Evolutionary conservation across 2,329 filamentous ascomycete species (phyloP).

Genomic region (Trichoderma sp.): DNA sequence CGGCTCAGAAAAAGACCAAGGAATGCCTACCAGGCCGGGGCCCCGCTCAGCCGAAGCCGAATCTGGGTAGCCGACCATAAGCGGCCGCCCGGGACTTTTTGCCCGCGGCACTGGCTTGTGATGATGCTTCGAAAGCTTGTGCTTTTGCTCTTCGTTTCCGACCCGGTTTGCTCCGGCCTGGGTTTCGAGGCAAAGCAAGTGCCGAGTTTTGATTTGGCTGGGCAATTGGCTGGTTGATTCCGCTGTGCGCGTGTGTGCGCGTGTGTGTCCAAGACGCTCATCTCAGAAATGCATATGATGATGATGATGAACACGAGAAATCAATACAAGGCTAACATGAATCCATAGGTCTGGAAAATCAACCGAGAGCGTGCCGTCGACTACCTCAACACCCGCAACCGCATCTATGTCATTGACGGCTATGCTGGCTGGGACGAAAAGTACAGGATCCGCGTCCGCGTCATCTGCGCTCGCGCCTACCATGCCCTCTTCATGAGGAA

Average conservation of each 20-base stretch:
- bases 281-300: not conserved
- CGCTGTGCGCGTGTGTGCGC: not conserved
- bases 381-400: slow-evolving; percentile 98
- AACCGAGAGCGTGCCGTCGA: slow-evolving; percentile 98
- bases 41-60: slow-evolving; percentile 21
- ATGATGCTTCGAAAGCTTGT: not conserved
- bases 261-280: not conserved
- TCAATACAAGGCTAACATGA: slow-evolving; percentile 35
- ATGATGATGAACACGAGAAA: no score
- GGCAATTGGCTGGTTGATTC: not conserved
- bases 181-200: not conserved
- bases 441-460: slow-evolving; percentile 95
- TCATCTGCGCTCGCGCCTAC: slow-evolving; percentile 98
- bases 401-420: slow-evolving; percentile 97
- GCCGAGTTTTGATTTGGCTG: not conserved
- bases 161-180: slow-evolving; percentile 23
- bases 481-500: slow-evolving; percentile 99
- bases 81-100: slow-evolving; percentile 11
- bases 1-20: not conserved
- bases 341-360: slow-evolving; percentile 89
- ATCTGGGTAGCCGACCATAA: slow-evolving; percentile 24
- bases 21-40: not conserved
- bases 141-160: slow-evolving; percentile 2
- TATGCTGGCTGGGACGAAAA: slow-evolving; percentile 98
- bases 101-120: slow-evolving; percentile 7